Percentiles rank a stretch among this genome's conserved stretches.
Evolutionary conservation across 2,329 filamentous ascomycete genomes (phyloP).

Genomic region (Aphanocladium album): DNA sequence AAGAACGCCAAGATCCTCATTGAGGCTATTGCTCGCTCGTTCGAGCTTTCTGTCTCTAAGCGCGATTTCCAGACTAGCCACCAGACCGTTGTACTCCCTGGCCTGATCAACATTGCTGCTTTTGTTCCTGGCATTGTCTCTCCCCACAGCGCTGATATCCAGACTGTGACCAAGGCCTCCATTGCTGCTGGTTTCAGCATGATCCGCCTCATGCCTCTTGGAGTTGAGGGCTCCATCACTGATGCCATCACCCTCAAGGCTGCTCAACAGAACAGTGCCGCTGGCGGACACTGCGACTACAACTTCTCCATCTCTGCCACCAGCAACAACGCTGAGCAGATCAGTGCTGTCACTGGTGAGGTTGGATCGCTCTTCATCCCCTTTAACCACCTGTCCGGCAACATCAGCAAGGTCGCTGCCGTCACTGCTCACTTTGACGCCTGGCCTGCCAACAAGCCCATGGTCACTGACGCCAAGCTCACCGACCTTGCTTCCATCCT

Average conservation of each 20-base stretch:
- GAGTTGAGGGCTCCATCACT: conserved; percentile 66
- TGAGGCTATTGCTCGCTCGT: conserved; percentile 87
- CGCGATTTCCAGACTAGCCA: conserved; percentile 92
- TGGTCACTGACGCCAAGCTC: conserved; percentile 75
- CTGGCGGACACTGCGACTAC: conserved; percentile 67
- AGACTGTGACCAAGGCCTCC: conserved; percentile 66
- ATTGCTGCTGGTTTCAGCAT: conserved; percentile 73
- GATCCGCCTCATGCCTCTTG: conserved; percentile 73
- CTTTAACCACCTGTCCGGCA: conserved; percentile 75
- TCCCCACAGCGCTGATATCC: conserved; percentile 60
- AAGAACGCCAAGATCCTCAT: conserved; percentile 98
- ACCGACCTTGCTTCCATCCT: conserved; percentile 78
- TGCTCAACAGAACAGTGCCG: conserved; percentile 66
- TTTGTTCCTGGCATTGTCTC: conserved; percentile 71
- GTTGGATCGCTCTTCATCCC: conserved; percentile 79
- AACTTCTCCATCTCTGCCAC: conserved; percentile 75
- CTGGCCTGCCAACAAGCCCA: conserved; percentile 74
- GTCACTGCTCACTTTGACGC: conserved; percentile 74
- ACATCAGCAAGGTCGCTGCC: conserved; percentile 77
- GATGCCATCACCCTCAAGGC: conserved; percentile 66
- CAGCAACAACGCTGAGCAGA: conserved; percentile 67
- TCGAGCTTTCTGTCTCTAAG: conserved; percentile 73
- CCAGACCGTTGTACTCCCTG: conserved; percentile 66
- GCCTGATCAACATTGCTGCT: conserved; percentile 72
- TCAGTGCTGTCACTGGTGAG: conserved; percentile 65